Evolutionary conservation across 495 filamentous ascomycete species (phyloP).

Genomic region (Penicillium longicatenatum): DNA sequence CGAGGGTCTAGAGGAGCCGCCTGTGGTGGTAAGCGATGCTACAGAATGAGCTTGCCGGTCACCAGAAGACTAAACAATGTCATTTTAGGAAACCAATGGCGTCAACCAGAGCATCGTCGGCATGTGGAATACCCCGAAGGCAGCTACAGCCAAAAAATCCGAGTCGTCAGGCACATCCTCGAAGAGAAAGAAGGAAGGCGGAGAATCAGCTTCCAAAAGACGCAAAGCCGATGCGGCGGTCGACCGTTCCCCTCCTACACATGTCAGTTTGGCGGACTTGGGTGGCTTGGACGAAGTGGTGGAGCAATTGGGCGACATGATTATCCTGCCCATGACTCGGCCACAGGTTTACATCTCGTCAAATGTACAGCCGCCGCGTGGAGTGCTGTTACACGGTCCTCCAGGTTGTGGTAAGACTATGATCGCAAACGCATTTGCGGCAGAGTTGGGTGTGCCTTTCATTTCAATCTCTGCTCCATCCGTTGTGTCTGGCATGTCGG

Average conservation of each 20-base stretch:
- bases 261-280: constrained; percentile 76
- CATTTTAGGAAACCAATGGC: constrained; percentile 59
- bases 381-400: constrained; percentile 87
- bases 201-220: constrained; percentile 69
- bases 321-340: constrained; percentile 78
- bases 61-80: neutral
- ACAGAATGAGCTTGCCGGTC: too few species aligned
- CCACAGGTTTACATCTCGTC: constrained; percentile 64
- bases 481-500: constrained; percentile 91
- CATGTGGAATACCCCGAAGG: constrained; percentile 59
- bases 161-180: constrained; percentile 32
- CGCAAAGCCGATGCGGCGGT: constrained; percentile 58
- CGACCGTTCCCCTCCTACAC: constrained; percentile 71
- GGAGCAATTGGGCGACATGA: constrained; percentile 71
- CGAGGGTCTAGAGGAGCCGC: constrained; percentile 58
- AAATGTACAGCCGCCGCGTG: constrained; percentile 74
- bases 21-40: constrained; percentile 30
- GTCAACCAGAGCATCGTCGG: constrained; percentile 76
- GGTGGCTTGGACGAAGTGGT: constrained; percentile 85
- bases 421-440: constrained; percentile 88
- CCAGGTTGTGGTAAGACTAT: constrained; percentile 96
- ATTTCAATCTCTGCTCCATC: constrained; percentile 88
- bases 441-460: constrained; percentile 81
- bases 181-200: constrained; percentile 59
- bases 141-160: constrained; percentile 34